Conservation (phyloP, 2,329 filamentous ascomycete species). For the Sporothrix protearum region DNA sequence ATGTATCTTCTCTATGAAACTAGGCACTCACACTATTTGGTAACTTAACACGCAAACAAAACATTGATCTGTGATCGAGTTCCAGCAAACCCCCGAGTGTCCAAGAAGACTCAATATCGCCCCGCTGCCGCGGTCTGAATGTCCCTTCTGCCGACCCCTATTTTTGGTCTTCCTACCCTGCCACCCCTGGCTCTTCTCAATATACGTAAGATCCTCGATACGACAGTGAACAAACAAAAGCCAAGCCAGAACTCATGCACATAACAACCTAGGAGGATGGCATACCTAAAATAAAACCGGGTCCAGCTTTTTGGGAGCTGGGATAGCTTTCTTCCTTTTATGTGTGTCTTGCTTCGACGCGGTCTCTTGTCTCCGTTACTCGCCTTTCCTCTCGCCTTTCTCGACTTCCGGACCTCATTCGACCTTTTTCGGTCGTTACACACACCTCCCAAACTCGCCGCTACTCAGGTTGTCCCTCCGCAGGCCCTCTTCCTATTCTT, state of each 20-base stretch:
- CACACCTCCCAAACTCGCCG: slow-evolving; percentile 10
- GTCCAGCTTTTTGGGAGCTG: neutral
- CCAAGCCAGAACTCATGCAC: neutral
- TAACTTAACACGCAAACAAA: neutral
- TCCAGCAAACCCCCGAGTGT: neutral
- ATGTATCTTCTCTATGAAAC: neutral
- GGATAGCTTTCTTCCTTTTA: neutral
- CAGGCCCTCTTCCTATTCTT: neutral
- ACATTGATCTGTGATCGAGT: neutral
- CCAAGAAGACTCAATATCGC: neutral
- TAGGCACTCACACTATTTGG: too few species aligned
- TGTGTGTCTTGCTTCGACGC: neutral
- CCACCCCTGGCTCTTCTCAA: neutral
- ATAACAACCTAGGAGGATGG: neutral
- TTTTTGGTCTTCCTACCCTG: too few species aligned
- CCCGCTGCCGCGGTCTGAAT: neutral
- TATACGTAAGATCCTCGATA: slow-evolving; percentile 13
- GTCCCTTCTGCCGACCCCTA: neutral
- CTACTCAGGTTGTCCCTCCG: neutral
- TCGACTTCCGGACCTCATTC: neutral
- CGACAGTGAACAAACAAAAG: slow-evolving; percentile 7
- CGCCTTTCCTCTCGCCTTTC: neutral
- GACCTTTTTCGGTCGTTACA: neutral
- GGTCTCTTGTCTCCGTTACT: neutral
- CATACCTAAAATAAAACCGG: slow-evolving; percentile 9